Evolutionary conservation across 257 asterid genomes (phyloP).

Genomic region (Haberlea rhodopensis): DNA sequence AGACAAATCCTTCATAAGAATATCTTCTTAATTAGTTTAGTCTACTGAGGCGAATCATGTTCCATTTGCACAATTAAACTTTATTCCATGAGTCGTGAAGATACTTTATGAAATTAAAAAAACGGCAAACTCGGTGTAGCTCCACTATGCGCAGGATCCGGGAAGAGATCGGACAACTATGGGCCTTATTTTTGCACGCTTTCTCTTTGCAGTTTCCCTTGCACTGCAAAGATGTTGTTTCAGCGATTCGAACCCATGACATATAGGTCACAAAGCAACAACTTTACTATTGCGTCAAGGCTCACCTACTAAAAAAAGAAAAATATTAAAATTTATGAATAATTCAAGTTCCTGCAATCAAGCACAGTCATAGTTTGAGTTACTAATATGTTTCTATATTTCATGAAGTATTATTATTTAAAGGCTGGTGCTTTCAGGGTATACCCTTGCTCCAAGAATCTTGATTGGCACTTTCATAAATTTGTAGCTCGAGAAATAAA

Average conservation of each 20-base stretch:
- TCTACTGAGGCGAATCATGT: slow-evolving; percentile 17
- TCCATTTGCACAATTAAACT: slow-evolving; percentile 10
- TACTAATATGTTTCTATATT: neutral
- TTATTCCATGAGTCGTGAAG: neutral
- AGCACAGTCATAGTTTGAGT: neutral
- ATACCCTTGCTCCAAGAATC: neutral
- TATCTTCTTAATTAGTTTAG: neutral
- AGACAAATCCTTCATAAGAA: slow-evolving; percentile 1
- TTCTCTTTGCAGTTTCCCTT: no score
- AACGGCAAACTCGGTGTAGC: no score
- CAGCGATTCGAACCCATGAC: neutral
- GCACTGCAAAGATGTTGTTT: no score
- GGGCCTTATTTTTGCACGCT: no score
- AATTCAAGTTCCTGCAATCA: neutral
- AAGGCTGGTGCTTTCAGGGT: slow-evolving; percentile 11
- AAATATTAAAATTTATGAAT: neutral
- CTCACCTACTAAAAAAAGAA: neutral
- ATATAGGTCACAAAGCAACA: neutral
- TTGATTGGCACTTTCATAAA: neutral
- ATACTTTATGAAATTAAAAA: neutral
- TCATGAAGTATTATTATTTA: neutral
- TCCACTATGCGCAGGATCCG: no score
- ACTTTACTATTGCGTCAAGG: no score
- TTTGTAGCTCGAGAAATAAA: neutral
- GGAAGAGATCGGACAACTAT: no score